Evolutionary conservation across 2,329 filamentous ascomycete species (phyloP), one percentile per base, ranked within the genome.

Genomic region (Ceratocystis albifundus): DNA sequence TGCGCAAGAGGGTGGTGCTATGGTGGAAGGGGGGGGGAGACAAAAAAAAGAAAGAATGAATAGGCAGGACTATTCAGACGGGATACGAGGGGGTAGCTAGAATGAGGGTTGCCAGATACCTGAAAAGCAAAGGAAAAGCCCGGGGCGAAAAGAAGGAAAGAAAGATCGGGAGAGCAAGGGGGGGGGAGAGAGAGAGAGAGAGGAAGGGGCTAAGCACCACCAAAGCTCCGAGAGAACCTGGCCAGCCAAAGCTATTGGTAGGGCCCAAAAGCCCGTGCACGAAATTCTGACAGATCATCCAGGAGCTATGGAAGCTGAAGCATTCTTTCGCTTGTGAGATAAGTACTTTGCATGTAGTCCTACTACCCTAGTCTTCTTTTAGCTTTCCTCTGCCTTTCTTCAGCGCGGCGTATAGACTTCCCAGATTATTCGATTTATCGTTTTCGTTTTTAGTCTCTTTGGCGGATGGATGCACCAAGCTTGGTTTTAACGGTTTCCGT

Each of bases 1-100:
- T 62, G 61, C 36, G 61, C 36, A 44, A 46, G 22, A 62, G 44
- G 41, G 41, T 62, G 61, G 41, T 28, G 41, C 17, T 62, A 62
- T n/a, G 25, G 25, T 12, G 8, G 10, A 55, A 12, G 22, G 50
- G 22, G 22, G 50, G 12, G 20, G 10, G 8, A 25, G n/a, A 28
- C 4, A 22, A 50, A n/a, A 22, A 50, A 22, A 50, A 50, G 10
- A 50, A n/a, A 8, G 46, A 50, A n/a, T 50, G 46, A 22, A n/a
- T n/a, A 15, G n/a, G 46, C 20, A 22, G n/a, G 17, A 6, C 10
- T 7, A 22, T 50, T 7, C 4, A 22, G 22, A 20, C 36, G 1
- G 36, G 10, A 36, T 36, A 36, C 36, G 36, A 36, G 36, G 12
- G 12, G 10, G 36, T 12, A 36, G 3, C 3, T 36, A 36, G 36